phyloP scores from a whole-genome alignment of 331 rosid species.

The Malus hybrid region DNA sequence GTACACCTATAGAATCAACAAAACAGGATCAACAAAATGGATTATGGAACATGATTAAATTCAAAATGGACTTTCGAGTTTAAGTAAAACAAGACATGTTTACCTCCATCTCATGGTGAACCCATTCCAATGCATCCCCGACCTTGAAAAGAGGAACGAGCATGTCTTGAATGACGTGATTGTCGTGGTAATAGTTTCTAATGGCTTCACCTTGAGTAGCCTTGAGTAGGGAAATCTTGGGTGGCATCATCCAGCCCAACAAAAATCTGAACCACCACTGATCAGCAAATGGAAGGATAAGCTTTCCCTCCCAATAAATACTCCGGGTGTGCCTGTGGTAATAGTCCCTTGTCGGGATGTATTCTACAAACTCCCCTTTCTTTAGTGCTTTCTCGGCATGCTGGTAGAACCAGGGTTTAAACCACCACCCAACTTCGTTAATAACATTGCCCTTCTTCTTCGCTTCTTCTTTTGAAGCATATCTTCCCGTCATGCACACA shows the following conservation, averaged over 20 bases:
- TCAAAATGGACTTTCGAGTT: neutral
- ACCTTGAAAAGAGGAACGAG: constrained; percentile 93
- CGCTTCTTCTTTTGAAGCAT: constrained; percentile 89
- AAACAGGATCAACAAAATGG: neutral
- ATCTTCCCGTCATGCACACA: constrained; percentile 85
- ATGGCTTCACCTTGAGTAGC: constrained; percentile 99
- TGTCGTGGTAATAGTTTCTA: constrained; percentile 92
- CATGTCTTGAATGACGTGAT: constrained; percentile 96
- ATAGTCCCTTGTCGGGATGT: constrained; percentile 83
- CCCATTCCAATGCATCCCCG: constrained; percentile 93
- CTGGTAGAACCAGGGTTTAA: constrained; percentile 91
- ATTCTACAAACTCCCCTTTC: constrained; percentile 83
- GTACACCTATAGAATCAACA: constrained; percentile 47
- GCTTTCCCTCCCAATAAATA: constrained; percentile 98
- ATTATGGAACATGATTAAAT: neutral
- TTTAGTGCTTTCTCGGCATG: constrained; percentile 80
- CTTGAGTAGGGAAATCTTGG: constrained; percentile 92
- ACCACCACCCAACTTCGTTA: constrained; percentile 93
- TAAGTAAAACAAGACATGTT: constrained; percentile 3
- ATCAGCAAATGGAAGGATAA: constrained; percentile 92
- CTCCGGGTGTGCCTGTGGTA: constrained; percentile 97
- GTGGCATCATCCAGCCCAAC: constrained; percentile 98
- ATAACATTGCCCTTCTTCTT: constrained; percentile 81
- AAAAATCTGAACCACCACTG: constrained; percentile 89
- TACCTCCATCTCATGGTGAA: constrained; percentile 94